A percentile compares a stretch with the other conserved stretches of the same genome.
phyloP scores from a whole-genome alignment of 371 early-diverging fungal genomes.

The Conidiobolus incongruus region DNA sequence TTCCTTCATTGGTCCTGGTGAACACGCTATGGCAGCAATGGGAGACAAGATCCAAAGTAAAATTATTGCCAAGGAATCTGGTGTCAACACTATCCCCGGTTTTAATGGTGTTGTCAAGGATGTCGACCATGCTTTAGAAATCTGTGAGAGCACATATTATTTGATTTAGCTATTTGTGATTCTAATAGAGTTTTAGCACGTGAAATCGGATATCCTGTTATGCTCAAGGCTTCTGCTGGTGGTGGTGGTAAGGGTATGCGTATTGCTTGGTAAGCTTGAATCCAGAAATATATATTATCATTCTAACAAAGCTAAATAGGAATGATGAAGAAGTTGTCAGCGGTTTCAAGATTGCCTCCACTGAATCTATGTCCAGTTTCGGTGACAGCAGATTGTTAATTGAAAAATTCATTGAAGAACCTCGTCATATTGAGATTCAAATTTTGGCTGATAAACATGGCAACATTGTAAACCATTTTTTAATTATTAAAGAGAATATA shows the following conservation, averaged over 20 bases:
- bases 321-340: constrained; percentile 45
- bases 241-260: constrained; percentile 90
- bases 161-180: background rate
- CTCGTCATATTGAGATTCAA: constrained; percentile 79
- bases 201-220: constrained; percentile 53
- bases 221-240: constrained; percentile 75
- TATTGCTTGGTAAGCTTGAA: constrained; percentile 20
- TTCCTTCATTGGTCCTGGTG: constrained; percentile 54
- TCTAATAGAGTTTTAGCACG: constrained; percentile 10
- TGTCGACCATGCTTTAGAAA: constrained; percentile 39
- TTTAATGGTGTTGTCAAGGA: constrained; percentile 65
- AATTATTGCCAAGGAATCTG: constrained; percentile 63
- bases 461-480: constrained; percentile 14
- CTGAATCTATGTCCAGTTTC: constrained; percentile 69
- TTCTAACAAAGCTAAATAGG: constrained; percentile 5
- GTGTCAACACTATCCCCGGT: constrained; percentile 75
- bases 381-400: constrained; percentile 76
- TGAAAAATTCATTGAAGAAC: constrained; percentile 80
- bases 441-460: constrained; percentile 38
- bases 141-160: constrained; percentile 13
- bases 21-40: constrained; percentile 66
- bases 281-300: background rate
- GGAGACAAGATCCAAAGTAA: constrained; percentile 85
- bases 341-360: constrained; percentile 57
- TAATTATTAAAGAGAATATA: background rate